Base-by-base conservation (phyloP, 331 rosid species). In the Acacia concinna region DNA sequence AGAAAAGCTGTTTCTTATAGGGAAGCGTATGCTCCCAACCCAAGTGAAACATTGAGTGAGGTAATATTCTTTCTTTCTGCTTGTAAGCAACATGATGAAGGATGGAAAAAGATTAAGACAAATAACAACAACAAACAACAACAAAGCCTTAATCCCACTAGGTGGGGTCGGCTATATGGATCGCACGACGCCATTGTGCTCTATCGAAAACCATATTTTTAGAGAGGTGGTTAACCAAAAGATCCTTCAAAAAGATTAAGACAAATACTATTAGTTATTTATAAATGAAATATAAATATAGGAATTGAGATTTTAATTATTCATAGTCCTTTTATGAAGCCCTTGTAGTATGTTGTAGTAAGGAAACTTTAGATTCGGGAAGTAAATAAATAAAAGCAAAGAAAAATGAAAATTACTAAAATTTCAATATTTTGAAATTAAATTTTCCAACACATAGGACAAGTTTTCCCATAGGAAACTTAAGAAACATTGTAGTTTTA, bases 1-100 rank as follows among this genome's bases (percentile, higher is more conserved):
- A 89, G 99, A 60, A 96, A 96, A 90, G 97, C 98, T 70, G 97
- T 96, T 75, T 96, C 99, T 34, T 96, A 96, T 37, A 87, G 99
- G 85, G 99, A 96, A 87, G 97, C 81, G 65, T 96, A 90, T 84
- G 97, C 94, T 78, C 85, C 93, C 78, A 97, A 96, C 86, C 90
- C 97, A 68, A 86, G 80, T 74, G 97, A 86, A 91, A 78, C 90
- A 54, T 51, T 89, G 87, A 90, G 81, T 80, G 98, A 91, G 99
- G 99, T 96, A 89, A 77, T 57, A 80, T 41, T 49, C 67, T 86
- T 75, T 37, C 43, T 70, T 79, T 77, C 68, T 78, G 66, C 68
- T 76, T 76, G 66, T 69, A 68, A 77, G 84, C 37, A 32, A 63
- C 79, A 30, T 54, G 12, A 12, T 59, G 34, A 35, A 57, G 6